Percentiles rank a stretch among this genome's conserved stretches.
phyloP scores from a whole-genome alignment of 768 basidiomycete genomes.

The Russula sp. region DNA sequence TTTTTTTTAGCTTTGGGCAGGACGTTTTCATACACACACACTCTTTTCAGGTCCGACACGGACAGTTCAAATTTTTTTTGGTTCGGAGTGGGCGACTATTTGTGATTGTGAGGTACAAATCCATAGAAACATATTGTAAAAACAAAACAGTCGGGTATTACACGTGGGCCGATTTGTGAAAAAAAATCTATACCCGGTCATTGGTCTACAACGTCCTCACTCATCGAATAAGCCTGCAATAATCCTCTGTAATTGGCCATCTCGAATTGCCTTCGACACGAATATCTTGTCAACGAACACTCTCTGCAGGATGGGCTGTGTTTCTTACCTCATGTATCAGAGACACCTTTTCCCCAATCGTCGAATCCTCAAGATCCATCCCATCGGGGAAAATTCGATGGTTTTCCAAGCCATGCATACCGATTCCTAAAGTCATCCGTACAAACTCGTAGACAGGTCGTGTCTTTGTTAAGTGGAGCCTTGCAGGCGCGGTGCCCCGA shows the following conservation, averaged over 20 bases:
- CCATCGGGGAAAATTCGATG: constrained; percentile 57
- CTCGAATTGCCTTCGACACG: constrained; percentile 50
- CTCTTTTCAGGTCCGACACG: no score
- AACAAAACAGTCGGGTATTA: not conserved
- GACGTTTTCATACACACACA: no score
- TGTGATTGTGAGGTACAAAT: no score
- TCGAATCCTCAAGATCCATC: constrained; percentile 61
- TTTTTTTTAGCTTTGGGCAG: no score
- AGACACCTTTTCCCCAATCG: constrained; percentile 68
- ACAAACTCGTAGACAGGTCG: constrained; percentile 76
- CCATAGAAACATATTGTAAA: no score
- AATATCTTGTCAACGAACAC: not conserved
- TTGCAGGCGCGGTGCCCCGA: constrained; percentile 65
- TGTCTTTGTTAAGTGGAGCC: constrained; percentile 61
- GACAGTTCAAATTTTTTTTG: no score
- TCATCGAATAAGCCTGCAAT: constrained; percentile 51
- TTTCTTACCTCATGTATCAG: constrained; percentile 62
- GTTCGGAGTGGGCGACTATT: no score
- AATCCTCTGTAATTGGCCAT: constrained; percentile 59
- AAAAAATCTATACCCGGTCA: not conserved
- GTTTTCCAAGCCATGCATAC: constrained; percentile 82
- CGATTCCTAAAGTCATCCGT: constrained; percentile 61
- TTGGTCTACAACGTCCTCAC: constrained; percentile 7
- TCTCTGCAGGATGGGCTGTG: not conserved
- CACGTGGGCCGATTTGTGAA: not conserved